phyloP scores from a whole-genome alignment of 225 moss, liverwort and hornwort genomes.

The Climacium dendroides region DNA sequence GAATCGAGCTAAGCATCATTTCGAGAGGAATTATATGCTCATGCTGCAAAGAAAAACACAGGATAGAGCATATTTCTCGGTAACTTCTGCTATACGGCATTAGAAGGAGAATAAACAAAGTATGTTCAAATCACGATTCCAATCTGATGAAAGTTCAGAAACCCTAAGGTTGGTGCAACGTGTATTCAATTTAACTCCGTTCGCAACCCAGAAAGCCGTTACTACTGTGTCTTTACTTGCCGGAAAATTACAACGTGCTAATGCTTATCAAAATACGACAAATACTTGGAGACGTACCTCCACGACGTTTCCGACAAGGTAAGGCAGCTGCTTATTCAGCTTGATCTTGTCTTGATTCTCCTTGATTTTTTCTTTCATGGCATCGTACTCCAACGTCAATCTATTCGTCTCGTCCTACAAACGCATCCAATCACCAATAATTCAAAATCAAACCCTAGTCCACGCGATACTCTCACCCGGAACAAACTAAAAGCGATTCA shows the following conservation, averaged over 20 bases:
- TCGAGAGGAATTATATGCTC: background rate
- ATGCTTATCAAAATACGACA: background rate
- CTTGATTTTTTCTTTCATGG: slow-evolving; percentile 81
- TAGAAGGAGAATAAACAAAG: too few relatives aligned
- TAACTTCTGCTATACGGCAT: background rate
- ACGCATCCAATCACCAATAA: background rate
- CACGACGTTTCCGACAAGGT: slow-evolving; percentile 87
- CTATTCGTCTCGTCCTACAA: slow-evolving; percentile 68
- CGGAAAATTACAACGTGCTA: background rate
- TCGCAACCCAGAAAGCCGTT: background rate
- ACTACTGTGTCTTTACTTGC: background rate
- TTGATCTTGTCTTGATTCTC: slow-evolving; percentile 99
- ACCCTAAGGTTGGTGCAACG: background rate
- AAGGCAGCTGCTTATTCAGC: slow-evolving; percentile 87
- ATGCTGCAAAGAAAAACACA: background rate
- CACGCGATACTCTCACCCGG: background rate
- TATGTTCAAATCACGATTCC: background rate
- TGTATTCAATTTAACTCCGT: background rate
- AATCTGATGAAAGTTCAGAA: background rate
- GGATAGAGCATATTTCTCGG: background rate
- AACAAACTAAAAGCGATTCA: background rate
- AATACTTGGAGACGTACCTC: slow-evolving; percentile 32
- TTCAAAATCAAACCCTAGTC: background rate
- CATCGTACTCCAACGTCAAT: slow-evolving; percentile 66
- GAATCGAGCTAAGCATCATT: background rate